Base-by-base conservation (phyloP, 805 yeast genomes). In the Pichia thaimueangensis region DNA sequence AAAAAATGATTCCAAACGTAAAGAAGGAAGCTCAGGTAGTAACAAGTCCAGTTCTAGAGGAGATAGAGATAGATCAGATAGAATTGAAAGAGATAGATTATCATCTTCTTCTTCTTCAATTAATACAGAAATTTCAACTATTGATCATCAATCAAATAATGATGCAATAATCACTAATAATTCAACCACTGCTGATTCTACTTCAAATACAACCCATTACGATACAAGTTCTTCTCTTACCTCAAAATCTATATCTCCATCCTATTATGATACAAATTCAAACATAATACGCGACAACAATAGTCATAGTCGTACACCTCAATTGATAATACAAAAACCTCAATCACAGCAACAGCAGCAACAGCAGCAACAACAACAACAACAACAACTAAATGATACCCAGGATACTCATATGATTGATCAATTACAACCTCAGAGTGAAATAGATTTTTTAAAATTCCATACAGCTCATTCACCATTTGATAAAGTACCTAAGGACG, bases 401-500 rank as follows among this genome's bases (percentile, higher is more conserved):
- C 13, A 13, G 9, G 25, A 23, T 30, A n/a, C 25, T 11, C 9
- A 35, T 16, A n/a, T 11, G 12, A 19, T 30, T 32, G 30, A 47
- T 24, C 45, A 31, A 10, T 34, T 27, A 33, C 49, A 52, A 29
- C 45, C 30, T 7, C 45, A 28, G 38, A 41, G 39, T 33, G 62
- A 58, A 23, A 45, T 59, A 7, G 62, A 57, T 35, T 45, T 57
- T 39, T 49, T 59, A 13, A 58, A 52, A 43, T 49, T 56, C 22
- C 65, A 60, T 35, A 49, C 64, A 5, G 44, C 63, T 7, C 63
- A 59, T 43, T 48, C 57, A 8, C 52, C 60, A 15, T 59, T 57
- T 38, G 64, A 60, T 45, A 58, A 53, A 41, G 53, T 61, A 6
- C 65, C 80, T 23, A 78, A 77, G 56, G 85, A 83, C 51, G 79